phyloP scores from a whole-genome alignment of 495 filamentous ascomycete genomes.

The Bryoglossum gracile region DNA sequence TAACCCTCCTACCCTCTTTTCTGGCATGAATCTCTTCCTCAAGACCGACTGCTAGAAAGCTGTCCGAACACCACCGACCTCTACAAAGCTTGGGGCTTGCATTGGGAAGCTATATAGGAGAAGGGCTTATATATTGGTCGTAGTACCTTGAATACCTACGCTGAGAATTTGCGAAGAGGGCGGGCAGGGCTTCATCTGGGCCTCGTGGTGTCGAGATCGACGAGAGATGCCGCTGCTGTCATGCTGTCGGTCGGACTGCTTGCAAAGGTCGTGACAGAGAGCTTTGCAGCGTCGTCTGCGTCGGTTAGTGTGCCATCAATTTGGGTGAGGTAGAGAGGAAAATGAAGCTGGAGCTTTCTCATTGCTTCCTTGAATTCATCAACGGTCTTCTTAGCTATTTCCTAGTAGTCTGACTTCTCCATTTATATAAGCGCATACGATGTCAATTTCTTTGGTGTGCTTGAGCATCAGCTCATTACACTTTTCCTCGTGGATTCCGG shows the following conservation, averaged over 20 bases:
- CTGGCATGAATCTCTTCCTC: constrained; percentile 44
- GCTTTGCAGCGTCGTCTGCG: constrained; percentile 35
- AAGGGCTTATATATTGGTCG: constrained; percentile 19
- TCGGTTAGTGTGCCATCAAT: constrained; percentile 48
- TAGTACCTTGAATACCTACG: constrained; percentile 7
- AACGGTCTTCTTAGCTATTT: constrained; percentile 41
- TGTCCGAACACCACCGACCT: constrained; percentile 41
- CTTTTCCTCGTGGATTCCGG: constrained; percentile 37
- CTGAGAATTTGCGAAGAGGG: not conserved
- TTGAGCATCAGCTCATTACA: constrained; percentile 26
- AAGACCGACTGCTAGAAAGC: constrained; percentile 46
- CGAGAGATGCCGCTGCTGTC: constrained; percentile 45
- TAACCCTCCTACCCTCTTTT: no score
- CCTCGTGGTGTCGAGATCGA: not conserved
- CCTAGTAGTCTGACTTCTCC: constrained; percentile 44
- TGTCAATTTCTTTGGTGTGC: constrained; percentile 35
- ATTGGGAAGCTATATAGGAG: constrained; percentile 45
- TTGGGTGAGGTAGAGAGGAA: constrained; percentile 47
- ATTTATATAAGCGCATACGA: constrained; percentile 41
- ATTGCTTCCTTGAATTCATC: constrained; percentile 40
- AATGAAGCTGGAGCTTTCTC: constrained; percentile 35
- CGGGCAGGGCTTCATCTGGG: not conserved
- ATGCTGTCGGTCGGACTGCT: constrained; percentile 49
- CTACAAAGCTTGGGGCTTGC: constrained; percentile 40
- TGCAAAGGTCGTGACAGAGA: constrained; percentile 46